These are phyloP conservation scores for Amanita molliuscula DNA, from an alignment of 768 basidiomycete species.

Conservation along the genomic window DNA sequence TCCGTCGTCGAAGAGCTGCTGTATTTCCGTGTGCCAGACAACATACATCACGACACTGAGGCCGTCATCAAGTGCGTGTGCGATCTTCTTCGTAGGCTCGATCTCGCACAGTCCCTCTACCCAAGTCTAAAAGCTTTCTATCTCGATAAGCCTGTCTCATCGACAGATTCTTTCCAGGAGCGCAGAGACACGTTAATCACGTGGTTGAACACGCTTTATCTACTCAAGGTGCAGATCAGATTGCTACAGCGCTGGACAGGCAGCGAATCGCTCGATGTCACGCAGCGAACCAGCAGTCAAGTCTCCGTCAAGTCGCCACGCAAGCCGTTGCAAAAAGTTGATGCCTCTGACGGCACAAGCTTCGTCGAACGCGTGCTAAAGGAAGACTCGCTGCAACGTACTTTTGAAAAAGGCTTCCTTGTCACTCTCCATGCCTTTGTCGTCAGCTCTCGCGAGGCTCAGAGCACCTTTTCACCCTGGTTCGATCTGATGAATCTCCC, in stretches of 20 bases:
- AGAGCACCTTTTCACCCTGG: conserved; percentile 64
- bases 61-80: conserved; percentile 54
- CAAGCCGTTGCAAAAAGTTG: conserved; percentile 13
- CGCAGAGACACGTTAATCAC: conserved; percentile 84
- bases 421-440: conserved; percentile 83
- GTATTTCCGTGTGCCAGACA: conserved; percentile 51
- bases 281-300: conserved; percentile 63
- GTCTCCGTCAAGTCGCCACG: conserved; percentile 27
- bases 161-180: conserved; percentile 57
- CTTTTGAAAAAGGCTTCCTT: conserved; percentile 86
- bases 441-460: conserved; percentile 75
- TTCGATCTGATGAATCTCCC: conserved; percentile 89
- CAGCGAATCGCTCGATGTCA: conserved; percentile 83
- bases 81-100: conserved; percentile 61
- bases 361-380: conserved; percentile 93
- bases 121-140: conserved; percentile 75
- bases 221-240: conserved; percentile 73
- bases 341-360: conserved; percentile 53
- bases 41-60: conserved; percentile 23
- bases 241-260: conserved; percentile 91
- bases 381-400: conserved; percentile 91
- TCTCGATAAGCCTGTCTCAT: conserved; percentile 64
- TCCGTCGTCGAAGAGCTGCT: conserved; percentile 76
- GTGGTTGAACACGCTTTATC: conserved; percentile 82
- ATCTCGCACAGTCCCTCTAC: conserved; percentile 80